Base-by-base conservation (phyloP, 2,329 filamentous ascomycete species). In the Onygena corvina region DNA sequence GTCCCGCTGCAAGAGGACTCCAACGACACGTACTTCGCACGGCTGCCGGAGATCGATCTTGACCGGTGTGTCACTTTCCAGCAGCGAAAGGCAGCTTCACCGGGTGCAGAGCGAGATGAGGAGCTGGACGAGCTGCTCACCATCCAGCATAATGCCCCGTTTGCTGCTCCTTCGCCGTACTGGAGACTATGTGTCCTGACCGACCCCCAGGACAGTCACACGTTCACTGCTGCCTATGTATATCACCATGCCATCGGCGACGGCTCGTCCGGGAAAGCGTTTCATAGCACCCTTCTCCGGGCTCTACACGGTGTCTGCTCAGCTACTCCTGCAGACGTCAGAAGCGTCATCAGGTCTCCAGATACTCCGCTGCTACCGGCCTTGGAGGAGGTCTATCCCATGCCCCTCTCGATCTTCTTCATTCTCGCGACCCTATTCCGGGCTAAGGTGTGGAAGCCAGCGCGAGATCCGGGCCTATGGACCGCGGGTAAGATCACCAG, bases 171-270 rank as follows among this genome's bases (percentile, higher is more conserved):
- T 14, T n/a, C 45, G 7, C 67, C 71, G 1, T 68, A 67, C 52
- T 75, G 72, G 72, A 65, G 69, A 16, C 57, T 75, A 1, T 54
- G 65, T 14, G 54, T 75, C 18, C 50, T 72, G 6, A 56, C 58
- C n/a, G 30, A 45, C 12, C n/a, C 11, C 7, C 7, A 23, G 31
- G 54, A 60, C 11, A 33, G 55, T 11, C 54, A 52, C 6, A 54
- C 52, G 2, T 73, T 75, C 51, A 71, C 68, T 0, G 68, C 65
- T 1, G 59, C 58, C 1, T 75, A 72, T 58, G 60, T 73, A 7
- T 73, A 64, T 53, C 72, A 76, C 50, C 72, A 75, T 59, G 68
- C 66, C 2, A 60, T 75, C 46, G 67, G 66, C 2, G 72, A 76
- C 54, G 71, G 72, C 1, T 59, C 58, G 6, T 71, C 70, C 0